Conservation (phyloP, 129 eudicot genomes). For the Heracleum sosnowskyi region DNA sequence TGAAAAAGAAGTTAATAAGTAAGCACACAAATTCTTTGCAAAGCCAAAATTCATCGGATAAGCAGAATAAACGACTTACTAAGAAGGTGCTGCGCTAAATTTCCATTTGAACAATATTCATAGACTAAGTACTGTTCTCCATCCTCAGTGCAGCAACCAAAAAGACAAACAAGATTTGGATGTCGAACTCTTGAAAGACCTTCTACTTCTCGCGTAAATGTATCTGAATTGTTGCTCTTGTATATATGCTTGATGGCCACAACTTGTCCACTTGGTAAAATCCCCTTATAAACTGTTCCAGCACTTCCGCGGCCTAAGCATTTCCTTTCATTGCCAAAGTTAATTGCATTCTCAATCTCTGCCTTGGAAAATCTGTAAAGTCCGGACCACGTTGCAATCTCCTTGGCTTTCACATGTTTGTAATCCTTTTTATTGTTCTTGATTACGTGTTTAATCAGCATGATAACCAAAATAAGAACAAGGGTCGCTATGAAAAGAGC, state of each 20-base stretch:
- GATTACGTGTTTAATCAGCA: conserved; percentile 55
- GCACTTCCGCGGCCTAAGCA: conserved; percentile 74
- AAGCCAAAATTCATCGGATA: background rate
- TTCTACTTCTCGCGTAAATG: conserved; percentile 60
- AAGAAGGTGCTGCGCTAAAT: conserved; percentile 61
- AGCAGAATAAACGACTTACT: conserved; percentile 19
- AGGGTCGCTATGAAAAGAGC: conserved; percentile 38
- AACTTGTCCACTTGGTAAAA: conserved; percentile 70
- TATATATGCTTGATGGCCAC: conserved; percentile 69
- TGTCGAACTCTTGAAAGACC: conserved; percentile 63
- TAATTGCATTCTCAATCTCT: conserved; percentile 57
- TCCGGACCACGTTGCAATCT: conserved; percentile 41
- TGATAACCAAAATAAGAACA: conserved; percentile 35
- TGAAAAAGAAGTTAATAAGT: conserved; percentile 15
- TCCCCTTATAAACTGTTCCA: conserved; percentile 63
- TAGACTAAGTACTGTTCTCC: conserved; percentile 66
- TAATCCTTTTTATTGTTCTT: conserved; percentile 26
- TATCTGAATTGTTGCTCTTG: conserved; percentile 49
- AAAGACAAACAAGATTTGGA: conserved; percentile 65
- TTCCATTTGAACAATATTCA: conserved; percentile 65
- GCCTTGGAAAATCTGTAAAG: conserved; percentile 62
- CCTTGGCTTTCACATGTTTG: conserved; percentile 27
- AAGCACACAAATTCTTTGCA: background rate
- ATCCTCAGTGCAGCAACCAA: conserved; percentile 67
- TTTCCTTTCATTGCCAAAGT: conserved; percentile 40